Base-by-base conservation (phyloP, 306 rosid species). In the Geum urbanum region DNA sequence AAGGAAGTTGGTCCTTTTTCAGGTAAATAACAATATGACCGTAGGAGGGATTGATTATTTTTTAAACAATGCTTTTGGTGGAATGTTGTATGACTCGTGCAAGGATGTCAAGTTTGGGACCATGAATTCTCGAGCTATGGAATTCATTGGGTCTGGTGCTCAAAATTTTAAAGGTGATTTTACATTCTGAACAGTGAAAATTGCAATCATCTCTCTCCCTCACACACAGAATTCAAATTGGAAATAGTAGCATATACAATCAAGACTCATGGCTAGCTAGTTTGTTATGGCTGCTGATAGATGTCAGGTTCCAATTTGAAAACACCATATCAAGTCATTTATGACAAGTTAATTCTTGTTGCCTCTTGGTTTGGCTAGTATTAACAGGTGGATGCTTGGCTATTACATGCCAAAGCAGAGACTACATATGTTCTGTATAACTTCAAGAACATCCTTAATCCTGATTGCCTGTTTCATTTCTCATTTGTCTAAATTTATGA, bases 51-150 rank as follows among this genome's bases (percentile, higher is more conserved):
- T 94, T 81, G 91, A 94, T 72, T 94, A 74, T 84, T 86, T 80
- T 77, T 62, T 82, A 54, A 81, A 81, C 74, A 97, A 91, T 75
- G 76, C 88, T 77, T 94, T 88, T 86, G 99, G 99, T 76, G 92
- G 87, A 86, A 96, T 97, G 69, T 79, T 94, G 73, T 94, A 84
- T 62, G 84, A 91, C 66, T 94, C 99, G 64, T 94, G 99, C 92
- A 94, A 91, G 79, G 97, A 94, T 63, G 99, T 94, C 56, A 94
- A 91, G 75, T 94, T 87, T 79, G 99, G 99, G 74, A 87, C 95
- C 69, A 80, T 75, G 87, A 94, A 94, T 78, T 85, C 99, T 78
- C 86, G 80, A 63, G 99, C 90, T 69, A 61, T 91, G 49, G 88
- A 90, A 73, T 88, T 85, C 79, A 75, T 94, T 76, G 99, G 99